Evolutionary conservation across 305 asterid genomes (phyloP).

Genomic region (Rubia tinctorum): DNA sequence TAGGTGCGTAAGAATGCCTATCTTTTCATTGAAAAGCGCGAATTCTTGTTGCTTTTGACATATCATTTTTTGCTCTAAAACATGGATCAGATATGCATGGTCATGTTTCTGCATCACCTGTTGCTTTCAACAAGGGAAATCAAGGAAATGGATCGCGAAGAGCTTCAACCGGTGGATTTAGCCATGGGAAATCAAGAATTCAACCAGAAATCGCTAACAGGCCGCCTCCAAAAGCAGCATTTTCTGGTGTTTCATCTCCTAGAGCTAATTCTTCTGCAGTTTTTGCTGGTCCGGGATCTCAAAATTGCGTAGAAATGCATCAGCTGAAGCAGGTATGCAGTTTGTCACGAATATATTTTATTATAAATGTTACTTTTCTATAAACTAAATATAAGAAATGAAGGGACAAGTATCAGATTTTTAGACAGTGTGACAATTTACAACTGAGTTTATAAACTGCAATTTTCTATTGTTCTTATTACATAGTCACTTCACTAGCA

Average conservation of each 20-base stretch:
- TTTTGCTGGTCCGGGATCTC: too few relatives aligned
- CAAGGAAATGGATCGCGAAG: slow-evolving; percentile 8
- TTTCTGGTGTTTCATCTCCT: slow-evolving; percentile 14
- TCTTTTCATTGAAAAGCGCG: background rate
- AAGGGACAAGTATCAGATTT: background rate
- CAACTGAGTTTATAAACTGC: too few relatives aligned
- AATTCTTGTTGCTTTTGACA: background rate
- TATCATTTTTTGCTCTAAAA: background rate
- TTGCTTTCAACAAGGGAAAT: slow-evolving; percentile 2
- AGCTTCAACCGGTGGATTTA: slow-evolving; percentile 11
- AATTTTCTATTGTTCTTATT: too few relatives aligned
- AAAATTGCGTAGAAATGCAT: background rate
- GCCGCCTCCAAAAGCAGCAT: slow-evolving; percentile 10
- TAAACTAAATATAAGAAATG: too few relatives aligned
- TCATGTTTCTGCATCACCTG: slow-evolving; percentile 4
- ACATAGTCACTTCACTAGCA: background rate
- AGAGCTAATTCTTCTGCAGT: slow-evolving; percentile 7
- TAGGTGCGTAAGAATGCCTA: slow-evolving; percentile 18
- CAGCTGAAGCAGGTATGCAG: slow-evolving; percentile 3
- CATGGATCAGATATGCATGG: slow-evolving; percentile 13
- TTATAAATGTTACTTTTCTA: too few relatives aligned
- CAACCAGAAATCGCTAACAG: slow-evolving; percentile 12
- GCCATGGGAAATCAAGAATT: slow-evolving; percentile 16
- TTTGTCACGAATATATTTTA: background rate
- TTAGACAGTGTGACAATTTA: background rate